Conservation (phyloP, 768 basidiomycete species). For the Brasilioporus rufonigricans region DNA sequence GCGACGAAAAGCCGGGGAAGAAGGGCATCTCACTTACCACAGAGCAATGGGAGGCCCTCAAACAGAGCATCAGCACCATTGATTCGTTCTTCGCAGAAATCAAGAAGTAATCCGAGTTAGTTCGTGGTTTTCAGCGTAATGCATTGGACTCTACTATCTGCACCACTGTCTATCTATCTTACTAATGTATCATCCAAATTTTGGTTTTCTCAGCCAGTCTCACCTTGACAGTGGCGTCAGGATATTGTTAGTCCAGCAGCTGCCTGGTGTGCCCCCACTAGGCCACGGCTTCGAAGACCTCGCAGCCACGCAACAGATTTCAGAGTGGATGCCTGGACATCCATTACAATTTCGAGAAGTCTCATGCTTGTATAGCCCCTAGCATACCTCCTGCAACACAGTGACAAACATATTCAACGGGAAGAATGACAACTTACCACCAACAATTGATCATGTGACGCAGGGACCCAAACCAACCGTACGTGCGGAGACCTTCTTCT, state of each 20-base stretch:
- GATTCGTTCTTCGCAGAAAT: conserved; percentile 47
- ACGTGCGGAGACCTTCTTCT: conserved; percentile 47
- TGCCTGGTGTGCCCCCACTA: conserved; percentile 66
- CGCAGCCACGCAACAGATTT: conserved; percentile 62
- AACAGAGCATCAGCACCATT: conserved; percentile 40
- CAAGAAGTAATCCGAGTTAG: conserved; percentile 13
- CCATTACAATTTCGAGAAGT: conserved; percentile 60
- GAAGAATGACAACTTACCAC: conserved; percentile 53
- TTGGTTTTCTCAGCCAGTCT: background rate
- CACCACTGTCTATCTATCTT: conserved; percentile 1
- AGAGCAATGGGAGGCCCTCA: conserved; percentile 70
- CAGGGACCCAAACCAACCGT: conserved; percentile 45
- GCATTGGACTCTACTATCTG: background rate
- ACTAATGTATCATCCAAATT: background rate
- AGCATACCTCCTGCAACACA: conserved; percentile 53
- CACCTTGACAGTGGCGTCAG: background rate
- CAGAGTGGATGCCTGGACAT: conserved; percentile 53
- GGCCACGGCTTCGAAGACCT: conserved; percentile 57
- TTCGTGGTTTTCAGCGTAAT: background rate
- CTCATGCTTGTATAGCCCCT: conserved; percentile 48
- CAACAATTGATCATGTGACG: conserved; percentile 59
- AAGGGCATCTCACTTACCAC: conserved; percentile 68
- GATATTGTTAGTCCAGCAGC: conserved; percentile 59
- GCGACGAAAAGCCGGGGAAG: conserved; percentile 74
- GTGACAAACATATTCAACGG: conserved; percentile 1